Evolutionary conservation across 108 stramenopile genomes (phyloP).

Genomic region (Nitzschia inconspicua): DNA sequence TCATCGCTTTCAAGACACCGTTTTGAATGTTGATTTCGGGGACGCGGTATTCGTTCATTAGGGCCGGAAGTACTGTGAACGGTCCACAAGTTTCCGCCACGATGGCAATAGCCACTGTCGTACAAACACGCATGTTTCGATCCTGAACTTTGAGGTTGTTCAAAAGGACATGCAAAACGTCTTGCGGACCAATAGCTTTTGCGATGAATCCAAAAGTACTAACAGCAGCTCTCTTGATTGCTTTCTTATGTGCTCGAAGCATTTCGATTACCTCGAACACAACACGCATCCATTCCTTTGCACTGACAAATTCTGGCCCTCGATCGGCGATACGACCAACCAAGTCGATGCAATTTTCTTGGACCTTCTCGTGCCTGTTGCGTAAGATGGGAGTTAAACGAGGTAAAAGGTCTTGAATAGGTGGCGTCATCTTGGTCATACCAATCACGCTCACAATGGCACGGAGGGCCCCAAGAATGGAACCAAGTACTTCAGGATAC

Average conservation of each 20-base stretch:
- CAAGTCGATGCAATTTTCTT: conserved; percentile 96
- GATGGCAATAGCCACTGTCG: conserved; percentile 99
- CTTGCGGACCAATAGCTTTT: conserved; percentile 98
- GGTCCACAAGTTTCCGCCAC: conserved; percentile 99
- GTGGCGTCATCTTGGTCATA: conserved; percentile 98
- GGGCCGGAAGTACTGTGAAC: conserved; percentile 97
- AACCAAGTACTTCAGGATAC: conserved; percentile 95
- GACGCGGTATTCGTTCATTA: conserved; percentile 99
- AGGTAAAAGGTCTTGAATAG: conserved; percentile 94
- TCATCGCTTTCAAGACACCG: conserved; percentile 98
- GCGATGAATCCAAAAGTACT: conserved; percentile 99
- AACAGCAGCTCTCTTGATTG: conserved; percentile 95
- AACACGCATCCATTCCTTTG: conserved; percentile 99
- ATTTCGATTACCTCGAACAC: conserved; percentile 99
- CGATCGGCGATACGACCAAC: conserved; percentile 98
- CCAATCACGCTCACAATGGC: conserved; percentile 98
- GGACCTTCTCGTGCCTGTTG: conserved; percentile 98
- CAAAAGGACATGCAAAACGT: conserved; percentile 96
- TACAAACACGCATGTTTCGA: conserved; percentile 98
- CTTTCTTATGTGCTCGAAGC: conserved; percentile 97
- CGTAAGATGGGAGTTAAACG: conserved; percentile 97
- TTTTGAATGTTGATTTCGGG: conserved; percentile 99
- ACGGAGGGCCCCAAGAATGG: conserved; percentile 92
- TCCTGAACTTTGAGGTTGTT: conserved; percentile 99
- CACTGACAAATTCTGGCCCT: conserved; percentile 95